Base-by-base conservation (phyloP, 192 early-diverging fungal species). In the Borealophlyctis nickersoniae region DNA sequence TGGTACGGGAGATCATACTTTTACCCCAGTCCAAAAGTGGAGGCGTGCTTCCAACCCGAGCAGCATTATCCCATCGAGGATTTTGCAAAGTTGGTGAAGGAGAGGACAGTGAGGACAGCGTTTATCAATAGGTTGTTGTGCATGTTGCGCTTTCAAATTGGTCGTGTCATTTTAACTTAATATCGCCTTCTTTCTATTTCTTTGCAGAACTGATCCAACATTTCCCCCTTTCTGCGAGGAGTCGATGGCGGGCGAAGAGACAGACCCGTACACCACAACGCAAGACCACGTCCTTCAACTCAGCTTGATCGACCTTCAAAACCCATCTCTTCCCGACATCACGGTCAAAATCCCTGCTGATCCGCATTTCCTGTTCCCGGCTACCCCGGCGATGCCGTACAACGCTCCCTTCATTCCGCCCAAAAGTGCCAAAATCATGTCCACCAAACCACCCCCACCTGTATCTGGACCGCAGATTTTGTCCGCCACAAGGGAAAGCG, bases 341-440 rank as follows among this genome's bases (percentile, higher is more conserved):
- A 45, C 39, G 9, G 19, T 45, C 7, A 45, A 45, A 45, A 7
- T 45, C 39, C 7, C 39, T 19, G 39, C 39, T 13, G 39, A 45
- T 19, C 39, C 39, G 19, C 39, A 45, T 19, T 45, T 45, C 39
- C 39, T 45, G 9, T 45, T 19, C 39, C 39, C 39, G 39, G 9
- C 39, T 19, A 7, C 19, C 39, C 39, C 39, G 7, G 39, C 39
- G 7, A 7, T 45, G 9, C 39, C 39, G 39, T 45, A 45, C 39
- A 45, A 45, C 39, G 39, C 39, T 19, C 39, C 39, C 39, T 45
- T 45, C 39, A 45, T 45, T 19, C 39, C 39, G 39, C 39, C 39
- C 9, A 45, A 45, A 45, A 19, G 19, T 13, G 19, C 7, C 7
- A 7, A 19, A 7, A 7, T 45, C 39, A 7, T 7, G 7, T 13